Evolutionary conservation across 495 filamentous ascomycete species (phyloP).

Genomic region (Aspergillus mulundensis): DNA sequence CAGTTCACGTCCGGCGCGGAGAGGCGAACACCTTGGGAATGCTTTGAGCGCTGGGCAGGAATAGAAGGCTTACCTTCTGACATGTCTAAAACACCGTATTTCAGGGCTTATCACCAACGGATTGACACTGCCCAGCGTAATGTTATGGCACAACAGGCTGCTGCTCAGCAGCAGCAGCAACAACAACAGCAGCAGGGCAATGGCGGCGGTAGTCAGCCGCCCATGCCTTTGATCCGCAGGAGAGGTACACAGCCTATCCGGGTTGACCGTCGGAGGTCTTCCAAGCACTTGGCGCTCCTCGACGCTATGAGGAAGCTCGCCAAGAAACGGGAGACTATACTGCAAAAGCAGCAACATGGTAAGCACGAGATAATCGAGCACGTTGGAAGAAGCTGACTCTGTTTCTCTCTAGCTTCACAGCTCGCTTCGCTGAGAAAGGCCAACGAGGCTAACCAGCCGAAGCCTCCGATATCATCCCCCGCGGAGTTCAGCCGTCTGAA

Average conservation of each 20-base stretch:
- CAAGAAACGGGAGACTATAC: constrained; percentile 80
- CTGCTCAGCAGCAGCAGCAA: constrained; percentile 50
- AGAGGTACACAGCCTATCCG: constrained; percentile 68
- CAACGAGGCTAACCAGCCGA: constrained; percentile 62
- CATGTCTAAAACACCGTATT: constrained; percentile 90
- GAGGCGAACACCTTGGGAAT: constrained; percentile 95
- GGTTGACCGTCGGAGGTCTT: constrained; percentile 81
- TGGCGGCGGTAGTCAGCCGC: constrained; percentile 54
- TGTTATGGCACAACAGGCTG: constrained; percentile 57
- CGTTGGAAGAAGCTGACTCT: constrained; percentile 14
- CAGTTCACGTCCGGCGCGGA: constrained; percentile 77
- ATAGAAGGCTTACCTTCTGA: constrained; percentile 85
- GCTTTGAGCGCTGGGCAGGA: constrained; percentile 92
- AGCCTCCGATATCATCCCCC: constrained; percentile 62
- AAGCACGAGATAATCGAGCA: constrained; percentile 17
- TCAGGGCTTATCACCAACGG: constrained; percentile 74
- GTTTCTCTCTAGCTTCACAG: constrained; percentile 45
- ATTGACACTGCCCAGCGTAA: constrained; percentile 75
- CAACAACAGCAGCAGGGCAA: constrained; percentile 40
- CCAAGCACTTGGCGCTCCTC: constrained; percentile 78
- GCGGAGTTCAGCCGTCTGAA: constrained; percentile 86
- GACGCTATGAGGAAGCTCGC: constrained; percentile 94
- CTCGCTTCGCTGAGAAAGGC: constrained; percentile 67
- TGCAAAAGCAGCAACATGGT: constrained; percentile 84
- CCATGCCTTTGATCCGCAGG: constrained; percentile 56